Percentiles rank a stretch among this genome's conserved stretches.
These are phyloP conservation scores for Ustilago tritici DNA, from an alignment of 1,284 basidiomycete genomes.

Conservation along the genomic window DNA sequence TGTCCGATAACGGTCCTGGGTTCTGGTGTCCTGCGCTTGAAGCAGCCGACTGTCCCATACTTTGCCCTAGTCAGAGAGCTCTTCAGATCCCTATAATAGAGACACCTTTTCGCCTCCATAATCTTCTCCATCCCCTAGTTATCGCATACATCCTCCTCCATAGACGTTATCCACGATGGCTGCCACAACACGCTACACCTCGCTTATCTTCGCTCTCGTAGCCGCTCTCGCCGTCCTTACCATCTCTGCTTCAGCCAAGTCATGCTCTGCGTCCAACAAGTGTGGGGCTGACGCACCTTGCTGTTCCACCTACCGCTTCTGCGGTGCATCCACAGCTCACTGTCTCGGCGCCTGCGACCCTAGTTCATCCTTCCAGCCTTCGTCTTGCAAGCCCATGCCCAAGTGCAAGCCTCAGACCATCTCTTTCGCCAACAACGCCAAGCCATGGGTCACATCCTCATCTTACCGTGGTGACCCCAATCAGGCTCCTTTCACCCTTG, in stretches of 20 bases:
- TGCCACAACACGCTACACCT: constrained; percentile 15
- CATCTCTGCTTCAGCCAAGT: constrained; percentile 11
- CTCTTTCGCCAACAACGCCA: constrained; percentile 46
- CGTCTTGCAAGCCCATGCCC: constrained; percentile 52
- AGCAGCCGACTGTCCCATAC: not conserved
- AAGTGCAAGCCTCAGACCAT: constrained; percentile 50
- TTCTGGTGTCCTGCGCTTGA: not conserved
- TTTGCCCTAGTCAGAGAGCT: not conserved
- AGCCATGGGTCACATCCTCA: constrained; percentile 33
- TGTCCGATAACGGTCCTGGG: not conserved
- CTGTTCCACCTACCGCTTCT: constrained; percentile 47
- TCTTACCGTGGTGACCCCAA: constrained; percentile 51
- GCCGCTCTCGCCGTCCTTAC: constrained; percentile 24
- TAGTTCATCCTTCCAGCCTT: constrained; percentile 32
- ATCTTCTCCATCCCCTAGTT: not conserved
- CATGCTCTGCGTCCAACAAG: constrained; percentile 30
- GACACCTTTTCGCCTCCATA: not conserved
- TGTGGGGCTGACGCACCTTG: constrained; percentile 39
- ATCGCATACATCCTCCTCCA: constrained; percentile 18
- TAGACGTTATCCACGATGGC: constrained; percentile 9
- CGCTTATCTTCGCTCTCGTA: constrained; percentile 23
- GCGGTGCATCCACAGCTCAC: constrained; percentile 30
- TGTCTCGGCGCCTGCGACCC: constrained; percentile 55
- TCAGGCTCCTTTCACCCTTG: constrained; percentile 51
- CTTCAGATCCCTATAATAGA: not conserved